Percentiles rank a stretch among this genome's conserved stretches.
These are phyloP conservation scores for Cyclostephanos tholiformis DNA, from an alignment of 108 stramenopile genomes.

Conservation along the genomic window DNA sequence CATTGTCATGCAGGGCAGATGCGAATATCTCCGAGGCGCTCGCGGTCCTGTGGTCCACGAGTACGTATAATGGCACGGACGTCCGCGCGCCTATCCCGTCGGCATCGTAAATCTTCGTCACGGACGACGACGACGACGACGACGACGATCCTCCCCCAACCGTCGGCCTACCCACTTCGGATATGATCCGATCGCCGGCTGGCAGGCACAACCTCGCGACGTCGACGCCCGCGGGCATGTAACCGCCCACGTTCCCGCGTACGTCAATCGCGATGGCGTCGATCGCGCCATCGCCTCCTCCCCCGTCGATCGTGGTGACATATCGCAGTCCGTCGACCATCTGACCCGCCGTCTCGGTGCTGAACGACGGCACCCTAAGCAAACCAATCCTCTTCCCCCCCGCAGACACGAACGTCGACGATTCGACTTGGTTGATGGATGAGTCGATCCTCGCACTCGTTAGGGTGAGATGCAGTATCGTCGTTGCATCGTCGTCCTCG, in stretches of 20 bases:
- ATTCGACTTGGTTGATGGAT: constrained; percentile 26
- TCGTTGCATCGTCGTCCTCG: constrained; percentile 18
- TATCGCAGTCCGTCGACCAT: constrained; percentile 45
- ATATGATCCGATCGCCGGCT: constrained; percentile 42
- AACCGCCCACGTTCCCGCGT: constrained; percentile 65
- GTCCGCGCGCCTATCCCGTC: constrained; percentile 61
- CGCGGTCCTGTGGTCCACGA: constrained; percentile 60
- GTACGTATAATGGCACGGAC: constrained; percentile 45
- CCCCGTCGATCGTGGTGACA: constrained; percentile 1
- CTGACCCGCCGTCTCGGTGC: constrained; percentile 42
- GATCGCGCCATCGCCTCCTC: not conserved
- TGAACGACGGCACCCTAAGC: constrained; percentile 53
- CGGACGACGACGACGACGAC: constrained; percentile 10
- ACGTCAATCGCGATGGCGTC: constrained; percentile 56
- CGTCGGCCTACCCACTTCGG: constrained; percentile 49
- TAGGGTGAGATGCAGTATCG: constrained; percentile 13
- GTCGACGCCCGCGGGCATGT: constrained; percentile 69
- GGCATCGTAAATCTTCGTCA: constrained; percentile 39
- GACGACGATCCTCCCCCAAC: not conserved
- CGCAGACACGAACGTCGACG: constrained; percentile 26
- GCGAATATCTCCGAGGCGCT: constrained; percentile 77
- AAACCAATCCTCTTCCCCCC: constrained; percentile 45
- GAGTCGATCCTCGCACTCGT: constrained; percentile 29
- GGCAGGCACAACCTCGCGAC: constrained; percentile 61
- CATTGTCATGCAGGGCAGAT: constrained; percentile 80